A percentile compares a stretch with the other conserved stretches of the same genome.
These are phyloP conservation scores for Eucalyptus polyanthemos DNA, from an alignment of 345 rosid genomes.

Conservation along the genomic window DNA sequence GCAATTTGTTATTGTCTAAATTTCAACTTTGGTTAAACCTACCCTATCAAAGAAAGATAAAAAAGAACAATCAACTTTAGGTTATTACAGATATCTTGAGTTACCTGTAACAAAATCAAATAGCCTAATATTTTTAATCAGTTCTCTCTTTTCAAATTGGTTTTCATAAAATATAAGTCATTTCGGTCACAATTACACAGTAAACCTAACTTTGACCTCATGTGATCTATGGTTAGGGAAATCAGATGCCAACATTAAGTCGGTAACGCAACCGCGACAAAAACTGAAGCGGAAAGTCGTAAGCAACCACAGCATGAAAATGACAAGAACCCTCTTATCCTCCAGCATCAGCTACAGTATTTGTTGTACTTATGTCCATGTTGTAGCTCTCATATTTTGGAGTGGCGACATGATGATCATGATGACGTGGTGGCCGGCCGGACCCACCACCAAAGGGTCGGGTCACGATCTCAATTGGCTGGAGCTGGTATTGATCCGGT, in stretches of 20 bases:
- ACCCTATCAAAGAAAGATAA: not conserved
- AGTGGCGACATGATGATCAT: not conserved
- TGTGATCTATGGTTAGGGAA: not conserved
- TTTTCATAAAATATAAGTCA: not conserved
- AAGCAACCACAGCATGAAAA: not conserved
- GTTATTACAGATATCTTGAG: not conserved
- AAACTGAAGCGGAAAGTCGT: not conserved
- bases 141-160: not conserved
- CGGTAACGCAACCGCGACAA: not conserved
- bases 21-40: not conserved
- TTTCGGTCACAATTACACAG: not conserved
- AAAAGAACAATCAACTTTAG: not conserved
- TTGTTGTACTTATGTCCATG: not conserved
- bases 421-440: not conserved
- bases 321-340: not conserved
- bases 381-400: not conserved
- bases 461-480: not conserved
- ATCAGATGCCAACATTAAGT: not conserved
- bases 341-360: not conserved
- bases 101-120: accelerated
- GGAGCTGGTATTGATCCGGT: not conserved
- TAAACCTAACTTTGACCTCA: not conserved
- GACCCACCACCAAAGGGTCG: not conserved
- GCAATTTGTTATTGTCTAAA: not conserved
- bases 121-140: not conserved